Conservation (phyloP, 495 filamentous ascomycete genomes). For the Jackrogersella minutella region DNA sequence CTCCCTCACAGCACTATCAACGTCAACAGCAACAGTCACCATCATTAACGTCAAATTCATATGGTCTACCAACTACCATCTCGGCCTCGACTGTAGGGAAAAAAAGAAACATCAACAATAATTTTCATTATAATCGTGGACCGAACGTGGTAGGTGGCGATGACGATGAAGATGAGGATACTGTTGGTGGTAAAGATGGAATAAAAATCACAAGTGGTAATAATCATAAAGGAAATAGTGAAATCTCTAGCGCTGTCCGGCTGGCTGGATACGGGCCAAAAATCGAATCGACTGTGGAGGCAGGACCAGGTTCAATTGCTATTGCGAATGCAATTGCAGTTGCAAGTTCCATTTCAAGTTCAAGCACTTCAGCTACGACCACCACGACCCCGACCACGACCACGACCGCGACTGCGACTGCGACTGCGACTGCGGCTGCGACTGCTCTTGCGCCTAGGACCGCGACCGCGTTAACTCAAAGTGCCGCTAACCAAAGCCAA, state of each 20-base stretch:
- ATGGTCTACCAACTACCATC: neutral
- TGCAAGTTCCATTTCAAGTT: neutral
- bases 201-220: neutral
- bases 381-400: neutral
- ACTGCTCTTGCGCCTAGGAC: neutral
- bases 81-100: neutral
- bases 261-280: conserved; percentile 32
- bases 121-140: conserved; percentile 18
- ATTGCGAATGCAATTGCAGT: neutral
- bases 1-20: conserved; percentile 10
- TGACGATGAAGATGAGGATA: conserved; percentile 7
- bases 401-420: neutral
- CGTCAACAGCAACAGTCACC: neutral
- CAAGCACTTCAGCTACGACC: neutral
- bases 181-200: neutral
- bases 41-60: neutral
- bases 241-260: conserved; percentile 10
- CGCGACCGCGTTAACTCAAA: conserved; percentile 30
- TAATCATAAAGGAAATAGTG: conserved; percentile 3
- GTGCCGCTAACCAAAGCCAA: conserved; percentile 37
- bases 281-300: conserved; percentile 28
- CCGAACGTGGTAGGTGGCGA: conserved; percentile 9
- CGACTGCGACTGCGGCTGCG: conserved; percentile 21
- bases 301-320: conserved; percentile 10
- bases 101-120: neutral